A percentile compares a stretch with the other conserved stretches of the same genome.
phyloP scores from a whole-genome alignment of 495 filamentous ascomycete genomes.

The Cryomyces minteri region DNA sequence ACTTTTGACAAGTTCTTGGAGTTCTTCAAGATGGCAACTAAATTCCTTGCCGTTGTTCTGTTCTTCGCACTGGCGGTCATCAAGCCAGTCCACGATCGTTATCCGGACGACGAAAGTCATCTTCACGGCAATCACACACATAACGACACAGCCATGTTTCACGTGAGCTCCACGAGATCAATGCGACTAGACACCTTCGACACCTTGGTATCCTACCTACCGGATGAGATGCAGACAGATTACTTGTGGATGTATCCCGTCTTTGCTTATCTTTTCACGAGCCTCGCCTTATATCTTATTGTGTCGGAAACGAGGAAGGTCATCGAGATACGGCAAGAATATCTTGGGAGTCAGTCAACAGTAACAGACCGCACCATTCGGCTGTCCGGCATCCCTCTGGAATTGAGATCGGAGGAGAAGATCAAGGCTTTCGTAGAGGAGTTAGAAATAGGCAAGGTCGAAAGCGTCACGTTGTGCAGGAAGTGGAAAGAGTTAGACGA shows the following conservation, averaged over 20 bases:
- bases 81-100: conserved; percentile 66
- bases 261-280: conserved; percentile 83
- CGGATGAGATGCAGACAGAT: conserved; percentile 16
- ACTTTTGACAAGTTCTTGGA: conserved; percentile 41
- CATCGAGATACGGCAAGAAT: conserved; percentile 71
- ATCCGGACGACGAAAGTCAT: conserved; percentile 28
- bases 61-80: conserved; percentile 66
- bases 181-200: conserved; percentile 8
- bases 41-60: conserved; percentile 59
- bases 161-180: background rate
- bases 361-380: conserved; percentile 88
- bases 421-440: conserved; percentile 80
- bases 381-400: conserved; percentile 69
- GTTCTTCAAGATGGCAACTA: conserved; percentile 88
- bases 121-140: conserved; percentile 22
- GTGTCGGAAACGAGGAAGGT: conserved; percentile 64
- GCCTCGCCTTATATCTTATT: conserved; percentile 64
- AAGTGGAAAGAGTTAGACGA: conserved; percentile 74
- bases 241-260: conserved; percentile 90
- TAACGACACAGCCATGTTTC: conserved; percentile 1
- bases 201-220: background rate
- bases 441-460: conserved; percentile 82
- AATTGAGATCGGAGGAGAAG: conserved; percentile 61
- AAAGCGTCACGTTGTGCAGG: conserved; percentile 70
- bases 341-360: conserved; percentile 81